Evolutionary conservation across 306 rosid genomes (phyloP).

Genomic region (Prunus armeniaca): DNA sequence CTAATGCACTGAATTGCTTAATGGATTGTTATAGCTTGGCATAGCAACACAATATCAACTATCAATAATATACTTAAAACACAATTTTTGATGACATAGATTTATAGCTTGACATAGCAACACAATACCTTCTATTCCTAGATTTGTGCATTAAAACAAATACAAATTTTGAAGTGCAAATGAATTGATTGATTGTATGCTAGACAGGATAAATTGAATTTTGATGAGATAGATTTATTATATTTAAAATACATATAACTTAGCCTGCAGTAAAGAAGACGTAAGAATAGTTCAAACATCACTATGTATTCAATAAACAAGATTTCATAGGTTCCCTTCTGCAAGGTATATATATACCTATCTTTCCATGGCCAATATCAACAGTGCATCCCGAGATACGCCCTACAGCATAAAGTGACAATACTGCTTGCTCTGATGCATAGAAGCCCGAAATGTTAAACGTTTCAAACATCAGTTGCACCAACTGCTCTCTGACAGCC

Average conservation of each 20-base stretch:
- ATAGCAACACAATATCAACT: background rate
- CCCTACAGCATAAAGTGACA: conserved; percentile 92
- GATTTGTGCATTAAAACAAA: background rate
- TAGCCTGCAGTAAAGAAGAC: background rate
- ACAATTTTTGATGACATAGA: too few species aligned
- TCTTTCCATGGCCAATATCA: conserved; percentile 97
- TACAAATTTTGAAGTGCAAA: background rate
- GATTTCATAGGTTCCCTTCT: conserved; percentile 11
- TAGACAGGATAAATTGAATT: background rate
- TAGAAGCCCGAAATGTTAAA: conserved; percentile 98
- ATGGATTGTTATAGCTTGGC: background rate
- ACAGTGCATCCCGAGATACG: conserved; percentile 97
- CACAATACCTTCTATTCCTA: background rate
- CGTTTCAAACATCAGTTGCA: conserved; percentile 97
- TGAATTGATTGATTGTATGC: background rate
- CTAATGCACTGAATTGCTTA: background rate
- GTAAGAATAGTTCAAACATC: background rate
- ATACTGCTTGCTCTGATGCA: conserved; percentile 96
- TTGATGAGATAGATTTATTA: background rate
- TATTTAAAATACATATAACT: background rate
- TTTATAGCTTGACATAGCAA: background rate
- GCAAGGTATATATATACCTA: conserved; percentile 47
- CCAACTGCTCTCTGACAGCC: conserved; percentile 94
- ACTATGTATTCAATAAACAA: background rate
- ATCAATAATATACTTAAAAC: background rate